These are phyloP conservation scores for Mytilinidion resinicola DNA, from an alignment of 495 filamentous ascomycete genomes.

Conservation along the genomic window DNA sequence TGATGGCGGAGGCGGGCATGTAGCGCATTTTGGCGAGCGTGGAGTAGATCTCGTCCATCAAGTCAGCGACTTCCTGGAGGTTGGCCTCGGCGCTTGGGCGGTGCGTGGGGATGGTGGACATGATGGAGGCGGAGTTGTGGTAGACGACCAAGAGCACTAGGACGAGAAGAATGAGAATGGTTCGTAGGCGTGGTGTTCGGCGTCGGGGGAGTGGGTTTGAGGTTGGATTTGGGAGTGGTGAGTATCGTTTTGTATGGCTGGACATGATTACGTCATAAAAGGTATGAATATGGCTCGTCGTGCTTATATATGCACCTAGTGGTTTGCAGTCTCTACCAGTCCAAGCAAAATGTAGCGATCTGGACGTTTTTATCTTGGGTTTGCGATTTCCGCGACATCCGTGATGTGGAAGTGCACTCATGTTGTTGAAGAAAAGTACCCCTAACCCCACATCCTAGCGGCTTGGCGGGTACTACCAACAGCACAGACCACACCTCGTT, in stretches of 20 bases:
- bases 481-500: too few relatives aligned
- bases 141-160: background rate
- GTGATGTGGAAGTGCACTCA: too few relatives aligned
- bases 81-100: background rate
- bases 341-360: too few relatives aligned
- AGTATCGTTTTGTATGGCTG: background rate
- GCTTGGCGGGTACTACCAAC: too few relatives aligned
- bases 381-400: too few relatives aligned
- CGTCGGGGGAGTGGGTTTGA: background rate
- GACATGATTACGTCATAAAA: background rate
- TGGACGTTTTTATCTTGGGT: too few relatives aligned
- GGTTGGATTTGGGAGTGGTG: background rate
- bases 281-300: too few relatives aligned
- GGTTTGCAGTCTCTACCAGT: too few relatives aligned
- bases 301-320: too few relatives aligned
- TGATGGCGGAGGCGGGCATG: slow-evolving; percentile 4
- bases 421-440: too few relatives aligned
- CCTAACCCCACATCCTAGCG: too few relatives aligned
- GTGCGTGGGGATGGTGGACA: background rate
- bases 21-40: slow-evolving; percentile 9
- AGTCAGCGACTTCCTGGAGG: background rate
- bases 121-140: background rate
- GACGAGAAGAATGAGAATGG: background rate
- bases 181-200: background rate
- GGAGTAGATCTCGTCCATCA: slow-evolving; percentile 7